These are phyloP conservation scores for Pyronema omphalodes DNA, from an alignment of 495 filamentous ascomycete genomes.

Conservation along the genomic window DNA sequence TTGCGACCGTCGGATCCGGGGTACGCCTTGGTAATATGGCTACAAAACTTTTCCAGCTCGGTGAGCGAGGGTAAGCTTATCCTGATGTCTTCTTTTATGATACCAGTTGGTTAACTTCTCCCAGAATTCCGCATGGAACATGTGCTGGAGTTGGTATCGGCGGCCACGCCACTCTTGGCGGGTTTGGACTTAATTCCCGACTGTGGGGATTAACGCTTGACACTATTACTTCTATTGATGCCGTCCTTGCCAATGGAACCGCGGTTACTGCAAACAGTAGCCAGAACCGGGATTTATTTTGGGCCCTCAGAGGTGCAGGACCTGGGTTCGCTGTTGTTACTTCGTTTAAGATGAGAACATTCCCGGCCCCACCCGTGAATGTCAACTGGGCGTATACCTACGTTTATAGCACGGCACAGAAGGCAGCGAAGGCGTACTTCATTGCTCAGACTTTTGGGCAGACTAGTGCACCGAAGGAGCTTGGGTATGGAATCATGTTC, in stretches of 20 bases:
- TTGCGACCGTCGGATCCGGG: conserved; percentile 49
- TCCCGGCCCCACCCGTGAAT: conserved; percentile 34
- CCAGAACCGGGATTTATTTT: conserved; percentile 33
- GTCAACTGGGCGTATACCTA: conserved; percentile 35
- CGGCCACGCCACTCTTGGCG: conserved; percentile 54
- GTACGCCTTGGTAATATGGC: conserved; percentile 42
- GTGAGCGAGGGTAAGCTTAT: conserved; percentile 31
- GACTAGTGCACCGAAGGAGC: conserved; percentile 6
- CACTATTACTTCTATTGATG: conserved; percentile 35
- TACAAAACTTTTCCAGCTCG: conserved; percentile 35
- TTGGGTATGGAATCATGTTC: conserved; percentile 11
- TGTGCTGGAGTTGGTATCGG: conserved; percentile 49
- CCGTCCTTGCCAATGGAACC: conserved; percentile 42
- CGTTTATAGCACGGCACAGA: conserved; percentile 27
- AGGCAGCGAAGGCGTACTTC: conserved; percentile 22
- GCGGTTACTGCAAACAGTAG: conserved; percentile 26
- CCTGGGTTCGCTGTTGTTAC: conserved; percentile 44
- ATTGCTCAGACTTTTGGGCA: conserved; percentile 2
- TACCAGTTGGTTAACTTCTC: neutral
- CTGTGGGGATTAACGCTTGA: conserved; percentile 45
- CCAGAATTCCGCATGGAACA: conserved; percentile 45
- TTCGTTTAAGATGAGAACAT: conserved; percentile 41
- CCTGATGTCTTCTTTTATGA: neutral
- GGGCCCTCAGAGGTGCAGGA: conserved; percentile 36
- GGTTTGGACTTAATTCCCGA: conserved; percentile 41